A percentile compares a stretch with the other conserved stretches of the same genome.
Evolutionary conservation across 352 stramenopile species (phyloP).

Genomic region (Blastocystis sp.): DNA sequence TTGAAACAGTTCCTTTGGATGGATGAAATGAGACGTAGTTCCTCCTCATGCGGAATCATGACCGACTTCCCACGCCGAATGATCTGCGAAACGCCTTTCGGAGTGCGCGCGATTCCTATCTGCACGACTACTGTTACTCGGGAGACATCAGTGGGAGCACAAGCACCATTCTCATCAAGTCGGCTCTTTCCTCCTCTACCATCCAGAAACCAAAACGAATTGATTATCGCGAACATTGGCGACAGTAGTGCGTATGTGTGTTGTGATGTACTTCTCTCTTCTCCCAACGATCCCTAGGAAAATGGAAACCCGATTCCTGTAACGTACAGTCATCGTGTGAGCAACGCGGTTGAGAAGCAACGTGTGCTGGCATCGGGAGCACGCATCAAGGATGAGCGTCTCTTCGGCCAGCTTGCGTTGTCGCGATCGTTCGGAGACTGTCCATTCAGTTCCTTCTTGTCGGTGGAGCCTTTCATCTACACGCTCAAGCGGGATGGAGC

Average conservation of each 20-base stretch:
- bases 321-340: slow-evolving; percentile 1
- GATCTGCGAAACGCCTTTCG: slow-evolving; percentile 11
- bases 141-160: slow-evolving; percentile 45
- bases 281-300: background rate
- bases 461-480: slow-evolving; percentile 28
- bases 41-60: slow-evolving; percentile 25
- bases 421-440: slow-evolving; percentile 43
- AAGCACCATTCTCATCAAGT: slow-evolving; percentile 47
- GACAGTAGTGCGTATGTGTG: slow-evolving; percentile 26
- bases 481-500: background rate
- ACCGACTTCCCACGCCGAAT: background rate
- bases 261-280: background rate
- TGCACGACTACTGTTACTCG: slow-evolving; percentile 5
- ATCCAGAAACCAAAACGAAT: background rate
- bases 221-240: slow-evolving; percentile 44
- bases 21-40: background rate
- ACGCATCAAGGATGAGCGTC: slow-evolving; percentile 31
- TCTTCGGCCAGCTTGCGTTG: slow-evolving; percentile 16
- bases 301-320: slow-evolving; percentile 26
- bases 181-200: background rate
- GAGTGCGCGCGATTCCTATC: background rate
- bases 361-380: slow-evolving; percentile 6
- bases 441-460: slow-evolving; percentile 29
- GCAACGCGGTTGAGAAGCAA: slow-evolving; percentile 20
- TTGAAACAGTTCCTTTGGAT: background rate